These are phyloP conservation scores for Phaeosphaeria sp. DNA, from an alignment of 2,329 filamentous ascomycete species.

Conservation along the genomic window DNA sequence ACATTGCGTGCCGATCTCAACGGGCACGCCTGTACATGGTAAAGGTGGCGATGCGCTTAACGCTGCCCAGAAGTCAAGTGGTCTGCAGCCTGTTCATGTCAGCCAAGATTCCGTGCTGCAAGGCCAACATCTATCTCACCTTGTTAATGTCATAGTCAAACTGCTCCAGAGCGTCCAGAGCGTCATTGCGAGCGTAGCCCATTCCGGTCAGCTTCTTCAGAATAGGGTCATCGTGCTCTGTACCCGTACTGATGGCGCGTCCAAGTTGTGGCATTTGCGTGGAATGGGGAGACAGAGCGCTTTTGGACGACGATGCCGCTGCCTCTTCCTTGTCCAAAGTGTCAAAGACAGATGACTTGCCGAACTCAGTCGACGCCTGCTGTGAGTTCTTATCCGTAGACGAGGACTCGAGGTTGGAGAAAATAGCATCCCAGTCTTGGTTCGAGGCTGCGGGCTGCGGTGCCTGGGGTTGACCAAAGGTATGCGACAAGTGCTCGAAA, in stretches of 20 bases:
- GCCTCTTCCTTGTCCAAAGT: conserved; percentile 43
- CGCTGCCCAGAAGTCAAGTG: conserved; percentile 38
- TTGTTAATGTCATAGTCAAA: conserved; percentile 96
- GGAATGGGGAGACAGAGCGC: conserved; percentile 18
- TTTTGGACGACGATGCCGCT: conserved; percentile 37
- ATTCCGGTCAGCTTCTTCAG: conserved; percentile 87
- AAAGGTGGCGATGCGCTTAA: conserved; percentile 2
- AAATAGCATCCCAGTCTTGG: conserved; percentile 96
- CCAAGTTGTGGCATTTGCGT: conserved; percentile 59
- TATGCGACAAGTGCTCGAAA: conserved; percentile 54
- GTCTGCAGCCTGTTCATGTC: conserved; percentile 42
- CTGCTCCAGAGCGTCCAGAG: conserved; percentile 83
- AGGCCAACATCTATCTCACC: conserved; percentile 59
- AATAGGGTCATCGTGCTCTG: conserved; percentile 88
- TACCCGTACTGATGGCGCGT: conserved; percentile 73
- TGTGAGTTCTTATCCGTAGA: conserved; percentile 42
- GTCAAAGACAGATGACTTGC: conserved; percentile 45
- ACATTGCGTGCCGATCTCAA: conserved; percentile 13
- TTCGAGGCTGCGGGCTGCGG: conserved; percentile 51
- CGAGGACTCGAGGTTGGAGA: conserved; percentile 74
- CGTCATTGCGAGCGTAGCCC: conserved; percentile 79
- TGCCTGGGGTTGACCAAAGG: conserved; percentile 48
- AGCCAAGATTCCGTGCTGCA: conserved; percentile 13
- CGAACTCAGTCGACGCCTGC: conserved; percentile 42
- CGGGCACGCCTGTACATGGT: conserved; percentile 1